Base-by-base conservation (phyloP, 2,329 filamentous ascomycete genomes). In the Sporothrix variecibatus region DNA sequence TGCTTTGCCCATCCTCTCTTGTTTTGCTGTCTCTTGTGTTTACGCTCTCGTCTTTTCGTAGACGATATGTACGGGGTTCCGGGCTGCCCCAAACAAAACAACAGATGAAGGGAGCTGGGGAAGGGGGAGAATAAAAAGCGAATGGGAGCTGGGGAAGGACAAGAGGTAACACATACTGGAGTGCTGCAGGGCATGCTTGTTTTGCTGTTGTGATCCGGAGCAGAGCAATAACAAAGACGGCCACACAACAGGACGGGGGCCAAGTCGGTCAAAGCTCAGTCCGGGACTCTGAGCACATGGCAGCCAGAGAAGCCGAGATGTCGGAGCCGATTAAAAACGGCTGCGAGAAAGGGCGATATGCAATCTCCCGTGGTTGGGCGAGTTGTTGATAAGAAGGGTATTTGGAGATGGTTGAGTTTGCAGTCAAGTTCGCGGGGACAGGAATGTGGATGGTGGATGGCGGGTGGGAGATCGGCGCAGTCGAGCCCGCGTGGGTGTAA, bases 181-280 rank as follows among this genome's bases (percentile, higher is more conserved):
- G 49, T 72, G 65, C 26, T 72, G 73, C 71, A 72, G 73, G 53
- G 65, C 73, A 75, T 73, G 68, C 72, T 75, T 73, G 68, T 68
- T 49, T 15, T 68, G 40, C 72, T 68, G 72, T 38, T 69, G 74
- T 62, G 68, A 60, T 46, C 73, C 40, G 49, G 67, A 28, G 51
- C 49, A 68, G 23, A 38, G 17, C 20, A 26, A 46, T 23, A 53
- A 23, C 43, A 69, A 53, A 53, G 43, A 26, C 28, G 38, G 73
- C 69, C 62, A 56, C 70, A 72, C 73, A 64, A 26, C 68, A 46
- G 67, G 46, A 67, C 71, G 20, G 53, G 20, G 53, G 62, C 60
- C 23, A 26, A 26, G 34, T 68, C 49, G 51, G 71, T 60, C 71
- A 68, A 28, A 56, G 60, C 62, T 67, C n/a, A 64, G 28, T 4